These are phyloP conservation scores for Neurospora sp. DNA, from an alignment of 2,329 filamentous ascomycete species.

Conservation along the genomic window DNA sequence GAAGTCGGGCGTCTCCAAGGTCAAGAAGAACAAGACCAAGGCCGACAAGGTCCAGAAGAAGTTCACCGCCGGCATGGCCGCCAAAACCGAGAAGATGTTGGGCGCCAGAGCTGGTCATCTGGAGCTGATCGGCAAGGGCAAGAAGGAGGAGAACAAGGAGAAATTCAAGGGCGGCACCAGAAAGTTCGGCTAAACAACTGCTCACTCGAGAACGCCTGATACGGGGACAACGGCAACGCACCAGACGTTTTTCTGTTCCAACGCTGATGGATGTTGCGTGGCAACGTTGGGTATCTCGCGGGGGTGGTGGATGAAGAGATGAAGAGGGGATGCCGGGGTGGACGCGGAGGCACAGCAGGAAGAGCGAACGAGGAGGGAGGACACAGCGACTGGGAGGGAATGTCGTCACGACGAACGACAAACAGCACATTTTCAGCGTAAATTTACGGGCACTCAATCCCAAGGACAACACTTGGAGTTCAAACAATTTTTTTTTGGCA, in stretches of 20 bases:
- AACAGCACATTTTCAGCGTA: not conserved
- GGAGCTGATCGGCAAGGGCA: slow-evolving; percentile 47
- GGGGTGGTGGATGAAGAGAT: not conserved
- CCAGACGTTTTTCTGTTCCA: not conserved
- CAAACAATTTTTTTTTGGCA: not conserved
- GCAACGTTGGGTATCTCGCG: not conserved
- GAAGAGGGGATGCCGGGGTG: not conserved
- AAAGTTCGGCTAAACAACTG: slow-evolving; percentile 41
- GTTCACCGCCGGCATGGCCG: slow-evolving; percentile 42
- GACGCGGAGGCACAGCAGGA: not conserved
- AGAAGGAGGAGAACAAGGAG: slow-evolving; percentile 28
- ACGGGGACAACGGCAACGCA: not conserved
- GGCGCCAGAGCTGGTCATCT: slow-evolving; percentile 50
- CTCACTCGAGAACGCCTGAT: not conserved
- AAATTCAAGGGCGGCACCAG: slow-evolving; percentile 37
- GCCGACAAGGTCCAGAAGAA: slow-evolving; percentile 46
- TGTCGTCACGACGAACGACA: not conserved
- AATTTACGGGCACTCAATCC: not conserved
- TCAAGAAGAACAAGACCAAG: slow-evolving; percentile 31
- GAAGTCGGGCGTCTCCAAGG: slow-evolving; percentile 37
- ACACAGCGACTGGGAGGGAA: not conserved
- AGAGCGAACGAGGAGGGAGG: not conserved
- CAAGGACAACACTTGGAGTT: not conserved
- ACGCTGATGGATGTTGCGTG: not conserved
- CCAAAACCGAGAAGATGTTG: slow-evolving; percentile 46